phyloP scores from a whole-genome alignment of 2,329 filamentous ascomycete genomes.

The Juglanconis sp. region DNA sequence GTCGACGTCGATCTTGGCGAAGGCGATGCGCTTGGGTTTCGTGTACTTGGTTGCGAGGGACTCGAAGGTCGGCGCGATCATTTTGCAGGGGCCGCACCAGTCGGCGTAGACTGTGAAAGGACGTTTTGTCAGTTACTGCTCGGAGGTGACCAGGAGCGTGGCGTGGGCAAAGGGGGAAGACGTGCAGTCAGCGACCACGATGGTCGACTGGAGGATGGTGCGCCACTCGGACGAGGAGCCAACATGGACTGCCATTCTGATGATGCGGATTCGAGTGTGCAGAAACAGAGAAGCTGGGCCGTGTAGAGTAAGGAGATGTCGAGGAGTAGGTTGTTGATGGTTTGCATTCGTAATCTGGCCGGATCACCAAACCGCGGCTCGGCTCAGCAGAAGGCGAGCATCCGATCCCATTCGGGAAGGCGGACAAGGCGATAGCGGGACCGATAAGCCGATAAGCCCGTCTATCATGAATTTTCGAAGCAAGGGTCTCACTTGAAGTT shows the following conservation, averaged over 20 bases:
- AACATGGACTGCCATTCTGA: slow-evolving; percentile 53
- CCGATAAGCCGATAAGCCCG: not conserved
- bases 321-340: not conserved
- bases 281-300: not conserved
- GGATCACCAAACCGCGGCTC: slow-evolving; percentile 5
- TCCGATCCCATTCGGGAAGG: not conserved
- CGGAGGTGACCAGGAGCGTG: slow-evolving; percentile 19
- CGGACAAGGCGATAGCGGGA: not conserved
- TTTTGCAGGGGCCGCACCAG: slow-evolving; percentile 92
- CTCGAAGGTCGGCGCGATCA: slow-evolving; percentile 86
- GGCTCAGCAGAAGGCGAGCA: not conserved
- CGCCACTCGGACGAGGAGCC: slow-evolving; percentile 69
- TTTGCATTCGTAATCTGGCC: slow-evolving; percentile 14
- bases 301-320: not conserved
- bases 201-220: slow-evolving; percentile 66
- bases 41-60: slow-evolving; percentile 76
- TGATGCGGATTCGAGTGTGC: not conserved
- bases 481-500: not conserved
- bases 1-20: slow-evolving; percentile 90
- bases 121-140: slow-evolving; percentile 22
- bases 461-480: not conserved
- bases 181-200: slow-evolving; percentile 82
- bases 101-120: slow-evolving; percentile 75
- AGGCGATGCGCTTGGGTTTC: slow-evolving; percentile 78
- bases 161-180: slow-evolving; percentile 1